Conservation (phyloP, 2,329 filamentous ascomycete species). For the Stagonosporopsis rhizophila region DNA sequence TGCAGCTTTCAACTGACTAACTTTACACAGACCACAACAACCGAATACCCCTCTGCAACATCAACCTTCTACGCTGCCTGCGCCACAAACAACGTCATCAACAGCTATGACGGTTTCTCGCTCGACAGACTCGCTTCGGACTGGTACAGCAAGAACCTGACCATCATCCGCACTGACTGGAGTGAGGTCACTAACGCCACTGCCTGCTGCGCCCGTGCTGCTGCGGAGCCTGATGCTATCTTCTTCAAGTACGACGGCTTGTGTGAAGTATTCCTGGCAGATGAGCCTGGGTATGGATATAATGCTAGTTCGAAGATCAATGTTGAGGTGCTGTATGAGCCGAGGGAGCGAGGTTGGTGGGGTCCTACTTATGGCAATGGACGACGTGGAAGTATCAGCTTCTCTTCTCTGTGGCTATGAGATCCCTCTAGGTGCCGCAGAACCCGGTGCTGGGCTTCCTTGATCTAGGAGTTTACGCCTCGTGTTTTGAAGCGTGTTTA, state of each 20-base stretch:
- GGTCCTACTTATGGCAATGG: conserved; percentile 8
- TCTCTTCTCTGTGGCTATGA: conserved; percentile 13
- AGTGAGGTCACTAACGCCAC: conserved; percentile 9
- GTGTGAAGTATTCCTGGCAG: conserved; percentile 12
- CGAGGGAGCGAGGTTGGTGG: conserved; percentile 12
- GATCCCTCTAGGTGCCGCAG: background rate
- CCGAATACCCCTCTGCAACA: conserved; percentile 7
- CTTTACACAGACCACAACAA: conserved; percentile 7
- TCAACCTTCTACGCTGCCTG: conserved; percentile 12
- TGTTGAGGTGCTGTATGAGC: conserved; percentile 14
- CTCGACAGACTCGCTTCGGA: conserved; percentile 6
- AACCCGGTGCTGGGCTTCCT: background rate
- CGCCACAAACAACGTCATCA: conserved; percentile 10
- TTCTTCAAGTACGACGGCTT: conserved; percentile 16
- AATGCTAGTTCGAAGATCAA: conserved; percentile 5
- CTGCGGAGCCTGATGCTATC: conserved; percentile 2
- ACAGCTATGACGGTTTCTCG: conserved; percentile 7
- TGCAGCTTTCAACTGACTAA: background rate
- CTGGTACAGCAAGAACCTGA: conserved; percentile 17
- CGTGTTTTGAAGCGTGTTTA: too few relatives aligned
- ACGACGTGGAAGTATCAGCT: conserved; percentile 10
- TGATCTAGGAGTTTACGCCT: background rate
- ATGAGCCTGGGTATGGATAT: background rate
- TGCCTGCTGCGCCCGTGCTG: conserved; percentile 9
- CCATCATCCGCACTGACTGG: conserved; percentile 13